Conservation (phyloP, 148 eudicot genomes). For the Diospyros lotus region DNA sequence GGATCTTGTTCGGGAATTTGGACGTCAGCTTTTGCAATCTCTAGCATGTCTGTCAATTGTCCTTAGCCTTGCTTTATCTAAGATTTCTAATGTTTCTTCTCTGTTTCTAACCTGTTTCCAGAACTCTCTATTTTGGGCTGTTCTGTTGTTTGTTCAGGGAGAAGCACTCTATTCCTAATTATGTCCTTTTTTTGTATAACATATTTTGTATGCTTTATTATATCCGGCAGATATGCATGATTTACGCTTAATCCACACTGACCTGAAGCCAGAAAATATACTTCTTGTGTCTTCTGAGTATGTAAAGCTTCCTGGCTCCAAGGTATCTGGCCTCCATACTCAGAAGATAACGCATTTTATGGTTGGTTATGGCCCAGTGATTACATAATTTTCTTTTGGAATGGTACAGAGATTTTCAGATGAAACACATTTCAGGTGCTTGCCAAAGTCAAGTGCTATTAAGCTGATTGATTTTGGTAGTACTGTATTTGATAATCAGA, state of each 20-base stretch:
- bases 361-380: slow-evolving; percentile 27
- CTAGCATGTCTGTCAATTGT: slow-evolving; percentile 88
- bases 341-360: slow-evolving; percentile 20
- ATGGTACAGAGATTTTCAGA: slow-evolving; percentile 63
- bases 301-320: slow-evolving; percentile 67
- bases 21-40: slow-evolving; percentile 95
- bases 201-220: slow-evolving; percentile 22
- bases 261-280: slow-evolving; percentile 95
- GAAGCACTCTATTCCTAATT: slow-evolving; percentile 2
- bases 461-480: slow-evolving; percentile 97
- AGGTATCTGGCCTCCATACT: slow-evolving; percentile 55
- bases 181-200: slow-evolving; percentile 15
- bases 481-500: slow-evolving; percentile 67
- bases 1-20: slow-evolving; percentile 95
- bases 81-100: slow-evolving; percentile 16
- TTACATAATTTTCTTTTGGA: slow-evolving; percentile 27
- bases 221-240: slow-evolving; percentile 85
- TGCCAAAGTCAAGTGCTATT: slow-evolving; percentile 86
- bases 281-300: slow-evolving; percentile 77
- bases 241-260: slow-evolving; percentile 79
- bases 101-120: slow-evolving; percentile 27
- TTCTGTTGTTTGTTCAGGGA: slow-evolving; percentile 17
- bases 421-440: slow-evolving; percentile 48
- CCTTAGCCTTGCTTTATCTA: slow-evolving; percentile 34
- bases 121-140: slow-evolving; percentile 16